A percentile compares a stretch with the other conserved stretches of the same genome.
Conservation (phyloP, 2,329 filamentous ascomycete genomes). For the Neurospora crassa region DNA sequence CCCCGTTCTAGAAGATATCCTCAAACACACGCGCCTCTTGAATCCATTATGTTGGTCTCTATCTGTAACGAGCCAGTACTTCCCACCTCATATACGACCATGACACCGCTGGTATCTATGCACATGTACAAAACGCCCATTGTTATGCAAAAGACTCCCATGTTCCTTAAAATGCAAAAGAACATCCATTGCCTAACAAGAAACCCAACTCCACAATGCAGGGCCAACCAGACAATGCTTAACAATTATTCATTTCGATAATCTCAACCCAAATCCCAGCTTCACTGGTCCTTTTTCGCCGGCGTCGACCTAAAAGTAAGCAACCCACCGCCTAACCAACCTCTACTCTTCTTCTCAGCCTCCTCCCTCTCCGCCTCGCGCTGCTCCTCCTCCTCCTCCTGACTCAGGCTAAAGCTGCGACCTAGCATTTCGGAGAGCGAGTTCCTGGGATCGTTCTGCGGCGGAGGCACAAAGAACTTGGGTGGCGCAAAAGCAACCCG, state of each 20-base stretch:
- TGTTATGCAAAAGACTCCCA: background rate
- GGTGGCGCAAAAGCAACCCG: conserved; percentile 46
- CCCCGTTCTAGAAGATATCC: background rate
- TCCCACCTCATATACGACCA: background rate
- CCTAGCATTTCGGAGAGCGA: conserved; percentile 35
- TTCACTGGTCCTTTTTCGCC: background rate
- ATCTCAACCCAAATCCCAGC: background rate
- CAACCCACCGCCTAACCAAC: conserved; percentile 1
- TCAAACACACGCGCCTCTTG: background rate
- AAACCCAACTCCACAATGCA: background rate
- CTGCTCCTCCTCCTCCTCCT: conserved; percentile 17
- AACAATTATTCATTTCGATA: background rate
- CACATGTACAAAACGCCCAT: background rate
- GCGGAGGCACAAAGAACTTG: conserved; percentile 45
- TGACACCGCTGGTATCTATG: background rate
- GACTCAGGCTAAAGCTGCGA: conserved; percentile 32
- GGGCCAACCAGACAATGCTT: background rate
- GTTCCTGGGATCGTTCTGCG: conserved; percentile 31
- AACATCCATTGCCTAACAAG: background rate
- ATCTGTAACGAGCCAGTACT: background rate
- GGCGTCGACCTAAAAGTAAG: background rate
- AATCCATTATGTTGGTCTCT: background rate
- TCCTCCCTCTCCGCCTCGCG: conserved; percentile 3
- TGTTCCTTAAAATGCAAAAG: background rate
- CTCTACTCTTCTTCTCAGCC: conserved; percentile 6